These are phyloP conservation scores for Trichoderma sp. DNA, from an alignment of 2,329 filamentous ascomycete genomes.

Conservation along the genomic window DNA sequence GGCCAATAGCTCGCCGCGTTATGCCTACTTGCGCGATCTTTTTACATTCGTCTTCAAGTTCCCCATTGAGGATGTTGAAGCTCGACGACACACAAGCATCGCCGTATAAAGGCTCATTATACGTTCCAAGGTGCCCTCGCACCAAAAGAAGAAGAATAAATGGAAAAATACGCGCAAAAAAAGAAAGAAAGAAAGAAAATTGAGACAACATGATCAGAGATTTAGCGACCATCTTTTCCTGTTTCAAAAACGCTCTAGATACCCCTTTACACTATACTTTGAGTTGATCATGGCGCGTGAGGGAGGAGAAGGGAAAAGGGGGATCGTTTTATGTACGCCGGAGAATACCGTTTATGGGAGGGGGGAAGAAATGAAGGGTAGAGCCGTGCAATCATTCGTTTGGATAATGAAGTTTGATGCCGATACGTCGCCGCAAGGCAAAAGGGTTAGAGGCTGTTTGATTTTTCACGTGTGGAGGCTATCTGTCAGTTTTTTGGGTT, in stretches of 20 bases:
- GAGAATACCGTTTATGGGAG: background rate
- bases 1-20: conserved; percentile 63
- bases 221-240: conserved; percentile 17
- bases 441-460: background rate
- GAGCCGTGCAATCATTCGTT: conserved; percentile 9
- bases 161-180: background rate
- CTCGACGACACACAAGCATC: conserved; percentile 63
- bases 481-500: background rate
- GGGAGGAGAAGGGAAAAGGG: background rate
- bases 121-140: background rate
- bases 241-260: conserved; percentile 18
- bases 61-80: conserved; percentile 72
- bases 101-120: conserved; percentile 40
- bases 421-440: conserved; percentile 15
- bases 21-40: conserved; percentile 76
- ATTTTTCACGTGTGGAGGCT: background rate
- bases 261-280: conserved; percentile 19
- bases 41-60: conserved; percentile 85
- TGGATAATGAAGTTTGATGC: conserved; percentile 16
- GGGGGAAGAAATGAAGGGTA: background rate
- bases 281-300: conserved; percentile 12
- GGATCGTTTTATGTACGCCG: background rate
- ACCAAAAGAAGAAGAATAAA: background rate
- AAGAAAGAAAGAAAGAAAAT: background rate
- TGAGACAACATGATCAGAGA: background rate